A percentile compares a stretch with the other conserved stretches of the same genome.
phyloP scores from a whole-genome alignment of 2,329 filamentous ascomycete genomes.

The Diaporthe citriasiana region DNA sequence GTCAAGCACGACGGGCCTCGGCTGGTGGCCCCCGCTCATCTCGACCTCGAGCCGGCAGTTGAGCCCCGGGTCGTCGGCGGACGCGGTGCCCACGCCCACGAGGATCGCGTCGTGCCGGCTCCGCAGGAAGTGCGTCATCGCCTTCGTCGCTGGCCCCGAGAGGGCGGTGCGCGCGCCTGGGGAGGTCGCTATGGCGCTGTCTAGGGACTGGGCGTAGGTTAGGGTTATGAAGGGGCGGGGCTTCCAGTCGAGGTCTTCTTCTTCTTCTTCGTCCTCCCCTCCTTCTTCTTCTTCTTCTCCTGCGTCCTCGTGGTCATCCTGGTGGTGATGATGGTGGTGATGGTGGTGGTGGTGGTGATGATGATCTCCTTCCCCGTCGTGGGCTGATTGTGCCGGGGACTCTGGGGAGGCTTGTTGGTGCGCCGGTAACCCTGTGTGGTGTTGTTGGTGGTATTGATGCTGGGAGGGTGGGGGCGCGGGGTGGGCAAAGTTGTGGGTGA shows the following conservation, averaged over 20 bases:
- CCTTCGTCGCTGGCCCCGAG: slow-evolving; percentile 86
- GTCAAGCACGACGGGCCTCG: slow-evolving; percentile 86
- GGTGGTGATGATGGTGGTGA: background rate
- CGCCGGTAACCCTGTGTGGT: background rate
- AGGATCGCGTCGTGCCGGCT: slow-evolving; percentile 87
- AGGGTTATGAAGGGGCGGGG: slow-evolving; percentile 76
- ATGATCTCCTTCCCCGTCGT: background rate
- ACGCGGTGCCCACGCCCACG: slow-evolving; percentile 85
- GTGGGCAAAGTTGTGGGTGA: slow-evolving; percentile 7
- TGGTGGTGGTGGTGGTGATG: background rate
- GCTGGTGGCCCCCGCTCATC: slow-evolving; percentile 69
- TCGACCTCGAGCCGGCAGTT: slow-evolving; percentile 82
- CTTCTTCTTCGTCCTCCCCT: background rate
- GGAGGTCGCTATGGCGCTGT: slow-evolving; percentile 81
- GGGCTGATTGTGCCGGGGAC: slow-evolving; percentile 16
- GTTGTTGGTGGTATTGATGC: slow-evolving; percentile 23
- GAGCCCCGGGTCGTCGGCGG: slow-evolving; percentile 86
- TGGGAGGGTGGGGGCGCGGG: slow-evolving; percentile 20
- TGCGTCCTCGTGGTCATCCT: background rate
- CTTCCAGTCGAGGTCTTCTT: slow-evolving; percentile 25
- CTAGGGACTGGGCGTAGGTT: slow-evolving; percentile 92
- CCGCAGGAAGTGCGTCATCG: slow-evolving; percentile 94
- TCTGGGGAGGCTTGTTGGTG: slow-evolving; percentile 24
- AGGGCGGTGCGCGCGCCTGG: slow-evolving; percentile 86
- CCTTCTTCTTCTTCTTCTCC: background rate